Conservation (phyloP, 2,329 filamentous ascomycete genomes). For the Phyllosticta capitalensis region DNA sequence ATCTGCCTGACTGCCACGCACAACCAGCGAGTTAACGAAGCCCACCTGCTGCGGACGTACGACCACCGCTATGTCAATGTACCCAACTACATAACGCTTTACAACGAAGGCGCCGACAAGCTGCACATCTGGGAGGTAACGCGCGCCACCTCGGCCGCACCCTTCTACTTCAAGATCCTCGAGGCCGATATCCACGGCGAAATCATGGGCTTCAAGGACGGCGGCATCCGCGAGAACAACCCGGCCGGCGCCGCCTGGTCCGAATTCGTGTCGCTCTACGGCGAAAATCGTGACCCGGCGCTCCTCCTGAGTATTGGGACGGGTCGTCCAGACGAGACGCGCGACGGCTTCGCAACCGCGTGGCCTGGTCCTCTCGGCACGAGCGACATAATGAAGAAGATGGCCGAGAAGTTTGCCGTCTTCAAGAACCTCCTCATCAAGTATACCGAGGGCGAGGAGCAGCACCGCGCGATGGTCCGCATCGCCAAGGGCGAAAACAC, state of each 20-base stretch:
- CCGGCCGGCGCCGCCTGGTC: constrained; percentile 38
- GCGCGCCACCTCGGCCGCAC: constrained; percentile 43
- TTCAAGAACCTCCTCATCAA: constrained; percentile 43
- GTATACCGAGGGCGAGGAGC: constrained; percentile 42
- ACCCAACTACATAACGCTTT: constrained; percentile 36
- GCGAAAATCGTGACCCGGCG: constrained; percentile 34
- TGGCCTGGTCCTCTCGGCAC: constrained; percentile 38
- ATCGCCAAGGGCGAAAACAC: constrained; percentile 39
- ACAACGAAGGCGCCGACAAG: constrained; percentile 39
- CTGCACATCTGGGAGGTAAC: constrained; percentile 44
- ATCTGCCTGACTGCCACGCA: constrained; percentile 42
- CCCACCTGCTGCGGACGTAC: constrained; percentile 40
- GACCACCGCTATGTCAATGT: constrained; percentile 36
- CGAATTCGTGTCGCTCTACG: constrained; percentile 38
- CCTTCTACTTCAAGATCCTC: constrained; percentile 43
- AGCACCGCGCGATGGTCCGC: constrained; percentile 38
- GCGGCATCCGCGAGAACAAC: constrained; percentile 43
- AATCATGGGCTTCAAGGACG: constrained; percentile 38
- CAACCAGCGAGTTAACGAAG: constrained; percentile 37
- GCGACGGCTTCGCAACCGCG: constrained; percentile 38
- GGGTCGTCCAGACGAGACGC: constrained; percentile 33
- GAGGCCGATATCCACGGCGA: constrained; percentile 34
- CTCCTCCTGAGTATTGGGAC: constrained; percentile 39
- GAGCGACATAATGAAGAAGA: constrained; percentile 32
- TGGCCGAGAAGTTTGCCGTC: constrained; percentile 40